Base-by-base conservation (phyloP, 805 yeast genomes). In the Saturnispora hagleri region DNA sequence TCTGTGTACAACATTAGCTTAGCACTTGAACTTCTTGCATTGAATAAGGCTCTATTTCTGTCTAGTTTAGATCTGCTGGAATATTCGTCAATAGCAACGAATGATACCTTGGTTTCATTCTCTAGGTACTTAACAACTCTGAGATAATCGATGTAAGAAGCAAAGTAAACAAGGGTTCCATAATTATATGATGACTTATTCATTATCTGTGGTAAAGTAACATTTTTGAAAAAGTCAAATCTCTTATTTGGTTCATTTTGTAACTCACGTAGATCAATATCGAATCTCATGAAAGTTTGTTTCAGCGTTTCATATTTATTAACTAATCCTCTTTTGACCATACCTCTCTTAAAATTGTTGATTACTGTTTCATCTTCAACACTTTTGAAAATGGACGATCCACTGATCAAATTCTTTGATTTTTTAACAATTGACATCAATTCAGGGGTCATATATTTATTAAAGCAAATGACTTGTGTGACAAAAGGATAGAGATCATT, bases 1-100 rank as follows among this genome's bases (percentile, higher is more conserved):
- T 91, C 98, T 0, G 97, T 87, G 68, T 91, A 91, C n/a, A 93
- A 68, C 71, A 93, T 65, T 27, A 91, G 75, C 3, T 77, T 77
- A 12, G 66, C 65, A 41, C 53, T 51, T 27, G 58, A 58, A 18
- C 61, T 53, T 28, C 57, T 60, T 35, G 79, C 74, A 33, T 76
- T 79, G 63, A 93, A 93, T 38, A 75, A 69, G 7, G 87, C 76
- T 57, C 98, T 75, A 18, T 82, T 79, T 46, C 88, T 74, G 1
- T 89, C 79, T 34, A 88, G 65, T 52, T 85, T 83, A n/a, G 85
- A 73, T 56, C 80, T 85, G 1, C 79, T 67, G 2, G 95, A 76
- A 68, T 93, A 93, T 68, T 93, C 99, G 64, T 90, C 89, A 45
- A 88, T 73, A 40, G 84, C 80, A 13, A 81, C 86, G 63, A 84